A percentile compares a stretch with the other conserved stretches of the same genome.
phyloP scores from a whole-genome alignment of 352 stramenopile genomes.

The Globisporangium uncinulatum region DNA sequence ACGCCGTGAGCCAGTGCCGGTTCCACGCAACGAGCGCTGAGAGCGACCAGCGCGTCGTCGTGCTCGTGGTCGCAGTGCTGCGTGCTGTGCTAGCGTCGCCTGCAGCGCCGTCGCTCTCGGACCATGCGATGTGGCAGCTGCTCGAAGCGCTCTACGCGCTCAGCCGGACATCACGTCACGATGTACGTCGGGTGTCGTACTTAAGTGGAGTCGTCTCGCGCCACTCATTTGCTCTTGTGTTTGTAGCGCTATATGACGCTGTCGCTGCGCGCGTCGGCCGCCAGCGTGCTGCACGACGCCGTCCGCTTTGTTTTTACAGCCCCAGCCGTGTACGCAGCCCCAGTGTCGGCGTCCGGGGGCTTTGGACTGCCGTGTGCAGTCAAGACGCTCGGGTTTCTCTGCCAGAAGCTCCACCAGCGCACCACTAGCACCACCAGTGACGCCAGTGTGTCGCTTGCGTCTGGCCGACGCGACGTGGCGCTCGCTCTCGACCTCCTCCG shows the following conservation, averaged over 20 bases:
- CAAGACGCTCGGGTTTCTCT: slow-evolving; percentile 77
- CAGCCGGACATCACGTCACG: slow-evolving; percentile 54
- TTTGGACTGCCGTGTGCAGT: slow-evolving; percentile 76
- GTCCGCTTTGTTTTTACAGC: slow-evolving; percentile 65
- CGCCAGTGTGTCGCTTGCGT: slow-evolving; percentile 6
- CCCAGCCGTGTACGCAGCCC: slow-evolving; percentile 35
- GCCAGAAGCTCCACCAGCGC: slow-evolving; percentile 63
- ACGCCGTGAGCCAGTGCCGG: slow-evolving; percentile 90
- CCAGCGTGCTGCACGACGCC: slow-evolving; percentile 54
- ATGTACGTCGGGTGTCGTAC: slow-evolving; percentile 29
- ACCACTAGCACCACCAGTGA: slow-evolving; percentile 8
- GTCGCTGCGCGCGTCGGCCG: slow-evolving; percentile 55
- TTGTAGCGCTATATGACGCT: slow-evolving; percentile 53
- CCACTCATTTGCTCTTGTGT: not conserved
- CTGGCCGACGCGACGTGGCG: slow-evolving; percentile 53
- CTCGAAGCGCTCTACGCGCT: slow-evolving; percentile 95
- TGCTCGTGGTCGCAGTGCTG: slow-evolving; percentile 93
- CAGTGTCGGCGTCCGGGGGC: slow-evolving; percentile 13
- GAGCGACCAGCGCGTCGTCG: slow-evolving; percentile 88
- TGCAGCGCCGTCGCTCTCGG: slow-evolving; percentile 74
- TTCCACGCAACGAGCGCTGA: slow-evolving; percentile 92
- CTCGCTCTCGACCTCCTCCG: slow-evolving; percentile 69
- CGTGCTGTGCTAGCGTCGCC: slow-evolving; percentile 90
- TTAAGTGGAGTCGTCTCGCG: too few species aligned
- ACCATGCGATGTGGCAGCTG: slow-evolving; percentile 93